Evolutionary conservation across 2,329 filamentous ascomycete genomes (phyloP), one percentile per base, ranked within the genome.

Genomic region (Hypomyces rosellus): DNA sequence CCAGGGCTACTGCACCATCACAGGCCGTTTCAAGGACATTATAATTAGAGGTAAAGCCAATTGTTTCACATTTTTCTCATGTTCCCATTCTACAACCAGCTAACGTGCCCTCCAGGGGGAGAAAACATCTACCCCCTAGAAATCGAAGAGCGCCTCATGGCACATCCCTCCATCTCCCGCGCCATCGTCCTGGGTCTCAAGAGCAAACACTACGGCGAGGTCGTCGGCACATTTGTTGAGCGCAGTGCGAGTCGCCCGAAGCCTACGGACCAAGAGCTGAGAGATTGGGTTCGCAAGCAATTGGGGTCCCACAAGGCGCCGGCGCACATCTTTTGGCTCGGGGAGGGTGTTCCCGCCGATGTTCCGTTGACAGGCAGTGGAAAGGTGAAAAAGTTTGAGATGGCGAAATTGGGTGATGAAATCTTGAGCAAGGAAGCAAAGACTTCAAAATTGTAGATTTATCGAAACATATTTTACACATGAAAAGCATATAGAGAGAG

Each of bases 1-100:
- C 34, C 68, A 81, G 8, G 86, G 85, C 0, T 88, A 87, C 61
- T 88, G 85, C 57, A 76, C 73, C 6, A 89, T 90, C 57, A 89
- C 86, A 0, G 86, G 86, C 1, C 74, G 86, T 16, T 88, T 88
- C 69, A 89, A 89, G 69, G 86, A 90, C 52, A 88, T 89, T 34
- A 88, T 89, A 51, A 89, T 89, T 53, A 74, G 86, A 59, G 86
- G 82, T 75, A 59, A 48, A 69, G 49, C 12, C 36, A 37, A 16
- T 41, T 30, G n/a, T n/a, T n/a, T n/a, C n/a, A n/a, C n/a, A n/a
- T 15, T 36, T 14, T 38, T 38, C 13, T 7, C 14, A 5, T 18
- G 11, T 2, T 5, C 6, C 4, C 13, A 13, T 34, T 14, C 16
- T 37, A 6, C 45, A n/a, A 40, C 20, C 4, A 11, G 13, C 20